Base-by-base conservation (phyloP, 2,329 filamentous ascomycete species). In the Cladorrhinum sp. region DNA sequence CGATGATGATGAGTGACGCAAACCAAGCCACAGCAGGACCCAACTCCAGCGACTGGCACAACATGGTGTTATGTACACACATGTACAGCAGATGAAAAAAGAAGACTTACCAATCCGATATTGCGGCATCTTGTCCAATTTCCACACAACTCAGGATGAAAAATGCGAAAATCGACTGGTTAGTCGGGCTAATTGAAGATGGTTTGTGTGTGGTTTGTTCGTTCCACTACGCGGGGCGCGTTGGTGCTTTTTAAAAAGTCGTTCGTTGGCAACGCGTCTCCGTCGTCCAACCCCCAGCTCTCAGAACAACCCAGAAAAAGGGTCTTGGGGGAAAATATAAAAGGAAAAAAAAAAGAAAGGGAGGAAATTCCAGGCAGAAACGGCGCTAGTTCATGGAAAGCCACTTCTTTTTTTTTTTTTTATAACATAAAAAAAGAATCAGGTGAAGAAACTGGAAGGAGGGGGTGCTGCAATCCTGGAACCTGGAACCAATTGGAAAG, bases 61-160 rank as follows among this genome's bases (percentile, higher is more conserved):
- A 28, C n/a, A 30, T 53, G 6, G 16, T 14, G 18, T n/a, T n/a
- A n/a, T n/a, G n/a, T n/a, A n/a, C n/a, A n/a, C n/a, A n/a, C n/a
- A 46, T 14, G 64, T 59, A 58, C 62, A 58, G 48, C 54, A 65
- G 54, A 52, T 21, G 26, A 20, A 42, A 50, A 20, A 53, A 54
- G 14, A 28, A 54, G 20, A 69, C 72, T 66, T 64, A 74, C 72
- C 72, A 65, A 74, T 68, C 50, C 72, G 70, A 55, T 74, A 73
- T 24, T 46, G 10, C 28, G 57, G 48, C 57, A 39, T 49, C 20
- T 16, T 42, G 48, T 53, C 42, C n/a, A 14, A 16, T 42, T 46
- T 46, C 18, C 18, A 28, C 20, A 52, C 18, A 39, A 12, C 24
- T 42, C 36, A 42, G 16, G 23, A 50, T 9, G 16, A 28, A 24